Base-by-base conservation (phyloP, 2,329 filamentous ascomycete genomes). In the Pseudocercospora macadamiae region DNA sequence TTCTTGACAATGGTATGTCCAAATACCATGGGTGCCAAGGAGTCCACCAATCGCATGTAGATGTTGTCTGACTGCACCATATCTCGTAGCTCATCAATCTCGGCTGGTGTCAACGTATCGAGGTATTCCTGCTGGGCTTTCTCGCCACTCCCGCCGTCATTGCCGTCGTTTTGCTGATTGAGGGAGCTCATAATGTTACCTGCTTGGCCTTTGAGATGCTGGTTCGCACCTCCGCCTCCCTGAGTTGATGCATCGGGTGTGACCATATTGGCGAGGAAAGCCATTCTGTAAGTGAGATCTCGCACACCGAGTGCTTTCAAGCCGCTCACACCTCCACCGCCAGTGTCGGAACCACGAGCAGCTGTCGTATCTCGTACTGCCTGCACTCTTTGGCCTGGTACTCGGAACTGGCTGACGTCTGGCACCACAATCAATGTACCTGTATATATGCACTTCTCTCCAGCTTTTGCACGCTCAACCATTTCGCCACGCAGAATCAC, bases 1-100 rank as follows among this genome's bases (percentile, higher is more conserved):
- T 99, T 99, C 79, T 99, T 99, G 71, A 99, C 93, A 57, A 97
- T 91, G 62, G 95, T 91, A 73, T 99, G 95, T 12, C 95, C 95
- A 70, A 96, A 99, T 3, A 99, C 93, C 83, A 93, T 99, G 1
- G 95, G 95, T 1, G 95, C 95, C 47, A 99, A 87, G 0, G 93
- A 97, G 69, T 96, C 90, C 32, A 99, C 92, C 8, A 99, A 81
- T 23, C 93, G 87, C 68, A 90, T 88, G 78, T 97, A 99, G 67
- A 97, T 97, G 73, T 96, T 93, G 63, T 96, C 91, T 56, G 89
- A 91, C 76, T 97, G 93, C 23, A 99, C 95, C 88, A 99, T 95
- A 57, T 86, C 82, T 75, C 92, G 89, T 64, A 99, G 80, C 70
- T 99, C 93, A 37, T 96, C 88, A 58, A 99, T 96, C 74, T 99